These are phyloP conservation scores for Rhodotorula sp. DNA, from an alignment of 1,284 basidiomycete species.

Conservation along the genomic window DNA sequence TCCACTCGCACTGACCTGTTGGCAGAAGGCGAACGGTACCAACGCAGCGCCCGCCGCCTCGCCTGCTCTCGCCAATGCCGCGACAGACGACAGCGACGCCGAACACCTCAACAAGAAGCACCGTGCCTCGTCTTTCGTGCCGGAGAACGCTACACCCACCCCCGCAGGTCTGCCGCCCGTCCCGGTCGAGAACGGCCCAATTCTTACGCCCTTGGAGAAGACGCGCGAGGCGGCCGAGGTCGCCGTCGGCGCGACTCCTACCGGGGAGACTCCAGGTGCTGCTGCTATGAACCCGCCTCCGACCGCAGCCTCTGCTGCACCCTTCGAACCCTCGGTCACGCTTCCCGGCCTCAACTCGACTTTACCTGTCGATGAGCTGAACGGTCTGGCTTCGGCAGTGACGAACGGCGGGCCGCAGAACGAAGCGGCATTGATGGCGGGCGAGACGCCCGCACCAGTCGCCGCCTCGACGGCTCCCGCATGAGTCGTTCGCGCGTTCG, in stretches of 20 bases:
- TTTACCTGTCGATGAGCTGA: slow-evolving; percentile 23
- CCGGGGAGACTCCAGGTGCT: neutral
- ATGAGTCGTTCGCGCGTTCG: neutral
- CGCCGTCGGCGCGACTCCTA: neutral
- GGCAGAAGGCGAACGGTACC: neutral
- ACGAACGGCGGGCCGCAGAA: slow-evolving; percentile 26
- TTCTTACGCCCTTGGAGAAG: slow-evolving; percentile 6
- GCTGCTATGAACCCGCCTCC: neutral
- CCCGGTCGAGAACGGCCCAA: neutral
- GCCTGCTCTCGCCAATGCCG: neutral
- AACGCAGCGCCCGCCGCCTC: slow-evolving; percentile 1
- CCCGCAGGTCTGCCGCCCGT: slow-evolving; percentile 14
- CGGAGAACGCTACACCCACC: slow-evolving; percentile 28
- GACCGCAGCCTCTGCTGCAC: neutral
- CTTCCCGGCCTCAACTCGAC: slow-evolving; percentile 20
- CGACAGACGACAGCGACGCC: slow-evolving; percentile 22
- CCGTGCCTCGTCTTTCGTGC: slow-evolving; percentile 38
- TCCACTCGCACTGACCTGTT: neutral
- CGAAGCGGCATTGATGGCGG: slow-evolving; percentile 28
- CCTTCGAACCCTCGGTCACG: slow-evolving; percentile 5
- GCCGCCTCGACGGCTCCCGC: neutral
- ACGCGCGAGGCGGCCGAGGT: slow-evolving; percentile 16
- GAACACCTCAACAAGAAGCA: slow-evolving; percentile 39
- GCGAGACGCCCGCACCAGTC: slow-evolving; percentile 7
- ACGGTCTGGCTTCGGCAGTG: slow-evolving; percentile 21